phyloP scores from a whole-genome alignment of 139 green algal genomes.

The Picochlorum sp. region DNA sequence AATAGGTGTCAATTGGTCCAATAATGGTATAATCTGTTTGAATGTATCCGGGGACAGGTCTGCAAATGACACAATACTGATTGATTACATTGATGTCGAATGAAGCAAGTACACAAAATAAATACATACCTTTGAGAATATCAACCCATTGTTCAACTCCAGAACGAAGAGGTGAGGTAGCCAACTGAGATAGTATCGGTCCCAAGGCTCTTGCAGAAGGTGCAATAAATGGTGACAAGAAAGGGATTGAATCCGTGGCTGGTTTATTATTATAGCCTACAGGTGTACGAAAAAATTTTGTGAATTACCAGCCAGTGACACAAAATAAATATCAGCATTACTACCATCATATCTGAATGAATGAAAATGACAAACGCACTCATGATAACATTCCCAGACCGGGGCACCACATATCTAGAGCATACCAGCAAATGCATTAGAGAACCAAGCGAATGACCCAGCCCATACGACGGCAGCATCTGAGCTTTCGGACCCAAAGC shows the following conservation, averaged over 20 bases:
- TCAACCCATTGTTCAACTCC: constrained; percentile 36
- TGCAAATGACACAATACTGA: no score
- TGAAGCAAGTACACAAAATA: no score
- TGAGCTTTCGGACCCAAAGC: constrained; percentile 28
- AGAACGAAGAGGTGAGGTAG: constrained; percentile 45
- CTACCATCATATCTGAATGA: not conserved
- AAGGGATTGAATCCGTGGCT: constrained; percentile 58
- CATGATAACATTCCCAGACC: constrained; percentile 75
- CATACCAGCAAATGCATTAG: constrained; percentile 79
- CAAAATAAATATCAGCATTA: not conserved
- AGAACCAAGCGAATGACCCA: constrained; percentile 81
- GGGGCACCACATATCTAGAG: constrained; percentile 52
- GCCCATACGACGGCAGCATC: constrained; percentile 61
- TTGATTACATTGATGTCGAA: no score
- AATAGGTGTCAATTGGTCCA: constrained; percentile 81
- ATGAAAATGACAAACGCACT: not conserved
- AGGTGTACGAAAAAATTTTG: constrained; percentile 16
- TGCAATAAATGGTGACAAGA: constrained; percentile 68
- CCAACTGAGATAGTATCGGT: constrained; percentile 62
- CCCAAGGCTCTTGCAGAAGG: constrained; percentile 54
- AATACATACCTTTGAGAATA: constrained; percentile 21
- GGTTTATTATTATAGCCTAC: constrained; percentile 89
- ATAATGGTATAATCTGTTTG: constrained; percentile 63
- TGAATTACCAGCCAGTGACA: not conserved
- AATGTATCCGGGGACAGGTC: not conserved